Base-by-base conservation (phyloP, 2,329 filamentous ascomycete genomes). In the Epichloe typhina region DNA sequence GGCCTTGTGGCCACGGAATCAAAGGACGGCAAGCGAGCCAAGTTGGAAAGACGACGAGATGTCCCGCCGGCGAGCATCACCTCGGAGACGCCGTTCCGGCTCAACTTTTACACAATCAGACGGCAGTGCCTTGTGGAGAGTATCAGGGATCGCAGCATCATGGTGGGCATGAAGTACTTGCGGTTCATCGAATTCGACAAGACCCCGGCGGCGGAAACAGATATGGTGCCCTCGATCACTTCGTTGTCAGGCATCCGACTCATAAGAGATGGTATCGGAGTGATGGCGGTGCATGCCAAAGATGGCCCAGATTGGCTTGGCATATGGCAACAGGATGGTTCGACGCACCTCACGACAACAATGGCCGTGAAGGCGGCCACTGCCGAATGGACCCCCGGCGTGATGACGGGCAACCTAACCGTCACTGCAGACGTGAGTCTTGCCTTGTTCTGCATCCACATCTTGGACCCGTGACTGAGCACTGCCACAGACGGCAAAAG, bases 401-500 rank as follows among this genome's bases (percentile, higher is more conserved):
- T 37, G 13, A 23, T 38, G 5, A 7, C 52, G 12, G 50, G 52
- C 5, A 26, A 45, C 9, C 33, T 53, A 42, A 43, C 50, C 13
- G 31, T 53, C n/a, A 36, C 43, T 11, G 43, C 52, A 17, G 52
- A 52, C 26, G 50, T 53, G 31, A 54, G 31, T 62, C 13, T 19
- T 11, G 17, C 6, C n/a, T 23, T 21, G 38, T 12, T 38, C 17
- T 23, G 15, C 21, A 21, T 35, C 11, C 33, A 3, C 3, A 19
- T n/a, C 3, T 26, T 8, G 38, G 13, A 17, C 9, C n/a, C 19
- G 12, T n/a, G 2, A 31, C 47, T 39, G 31, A 44, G 17, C 19
- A 5, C 2, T 7, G 33, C 15, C 21, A 35, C 42, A 50, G 49
- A 47, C 44, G 8, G 45, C 49, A 58, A 35, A 60, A 50, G n/a